A percentile compares a stretch with the other conserved stretches of the same genome.
These are phyloP conservation scores for Emericellopsis terricola DNA, from an alignment of 495 filamentous ascomycete genomes.

Conservation along the genomic window DNA sequence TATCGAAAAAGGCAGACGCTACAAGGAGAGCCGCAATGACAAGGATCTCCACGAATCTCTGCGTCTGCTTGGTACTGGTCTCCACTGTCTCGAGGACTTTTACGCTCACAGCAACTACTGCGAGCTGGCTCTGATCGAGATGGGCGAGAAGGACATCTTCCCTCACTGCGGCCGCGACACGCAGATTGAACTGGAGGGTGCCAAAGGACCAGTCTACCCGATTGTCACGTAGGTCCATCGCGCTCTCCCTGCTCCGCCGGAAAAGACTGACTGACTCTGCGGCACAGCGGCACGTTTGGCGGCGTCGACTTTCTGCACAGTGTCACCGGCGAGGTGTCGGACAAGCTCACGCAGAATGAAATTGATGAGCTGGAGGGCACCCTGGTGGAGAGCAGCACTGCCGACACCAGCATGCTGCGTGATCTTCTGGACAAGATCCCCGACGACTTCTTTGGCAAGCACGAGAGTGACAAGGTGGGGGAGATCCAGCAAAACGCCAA, in stretches of 20 bases:
- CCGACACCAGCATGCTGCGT: conserved; percentile 47
- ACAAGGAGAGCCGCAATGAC: conserved; percentile 40
- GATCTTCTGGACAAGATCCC: conserved; percentile 65
- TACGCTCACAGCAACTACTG: conserved; percentile 83
- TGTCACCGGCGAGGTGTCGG: conserved; percentile 73
- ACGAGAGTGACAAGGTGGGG: conserved; percentile 34
- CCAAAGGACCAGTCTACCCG: conserved; percentile 46
- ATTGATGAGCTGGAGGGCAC: conserved; percentile 65
- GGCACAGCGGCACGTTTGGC: conserved; percentile 54
- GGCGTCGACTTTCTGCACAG: conserved; percentile 77
- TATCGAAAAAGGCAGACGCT: conserved; percentile 57
- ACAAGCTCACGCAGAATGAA: conserved; percentile 78
- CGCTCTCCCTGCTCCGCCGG: no score
- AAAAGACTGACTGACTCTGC: no score
- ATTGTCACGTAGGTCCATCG: conserved; percentile 45
- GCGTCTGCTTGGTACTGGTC: conserved; percentile 65
- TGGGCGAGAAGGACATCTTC: conserved; percentile 64
- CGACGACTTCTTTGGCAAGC: conserved; percentile 51
- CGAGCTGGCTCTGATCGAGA: conserved; percentile 68
- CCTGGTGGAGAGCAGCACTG: conserved; percentile 37
- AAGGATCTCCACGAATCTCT: conserved; percentile 70
- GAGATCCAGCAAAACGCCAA: conserved; percentile 51
- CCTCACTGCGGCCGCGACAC: conserved; percentile 67
- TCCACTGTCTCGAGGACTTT: conserved; percentile 87
- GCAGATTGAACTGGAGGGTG: conserved; percentile 45